phyloP scores from a whole-genome alignment of 805 yeast genomes.

The Wickerhamiella occidentalis region DNA sequence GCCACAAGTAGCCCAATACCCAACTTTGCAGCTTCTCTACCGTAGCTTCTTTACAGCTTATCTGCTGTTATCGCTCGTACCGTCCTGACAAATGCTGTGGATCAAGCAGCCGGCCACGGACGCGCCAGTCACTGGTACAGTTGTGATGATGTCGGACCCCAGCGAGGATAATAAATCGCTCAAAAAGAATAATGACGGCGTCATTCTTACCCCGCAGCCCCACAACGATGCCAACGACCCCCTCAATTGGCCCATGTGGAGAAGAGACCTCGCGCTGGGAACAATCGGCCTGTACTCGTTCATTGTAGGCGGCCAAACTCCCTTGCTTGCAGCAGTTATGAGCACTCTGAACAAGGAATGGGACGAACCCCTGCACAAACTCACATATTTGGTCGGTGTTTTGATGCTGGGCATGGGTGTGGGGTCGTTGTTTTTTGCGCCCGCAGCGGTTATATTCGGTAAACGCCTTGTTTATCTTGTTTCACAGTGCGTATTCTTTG shows the following conservation, averaged over 20 bases:
- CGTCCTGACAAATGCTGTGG: slow-evolving; percentile 24
- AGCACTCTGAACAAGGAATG: slow-evolving; percentile 34
- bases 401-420: slow-evolving; percentile 46
- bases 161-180: slow-evolving; percentile 23
- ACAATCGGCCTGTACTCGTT: slow-evolving; percentile 47
- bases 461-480: slow-evolving; percentile 43
- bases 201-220: slow-evolving; percentile 50
- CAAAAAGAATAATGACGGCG: slow-evolving; percentile 38
- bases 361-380: slow-evolving; percentile 30
- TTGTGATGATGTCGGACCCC: slow-evolving; percentile 29
- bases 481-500: slow-evolving; percentile 39
- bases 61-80: no score
- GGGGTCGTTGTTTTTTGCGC: slow-evolving; percentile 48
- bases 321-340: slow-evolving; percentile 49
- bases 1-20: no score
- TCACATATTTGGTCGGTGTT: slow-evolving; percentile 46
- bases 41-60: no score
- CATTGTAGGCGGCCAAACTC: slow-evolving; percentile 51
- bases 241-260: slow-evolving; percentile 51
- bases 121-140: slow-evolving; percentile 39
- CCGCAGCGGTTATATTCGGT: slow-evolving; percentile 45
- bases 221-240: slow-evolving; percentile 54
- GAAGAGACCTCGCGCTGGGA: slow-evolving; percentile 41
- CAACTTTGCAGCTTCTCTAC: no score
- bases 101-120: slow-evolving; percentile 33